These are phyloP conservation scores for Helicocarpus griseus DNA, from an alignment of 2,329 filamentous ascomycete genomes.

Conservation along the genomic window DNA sequence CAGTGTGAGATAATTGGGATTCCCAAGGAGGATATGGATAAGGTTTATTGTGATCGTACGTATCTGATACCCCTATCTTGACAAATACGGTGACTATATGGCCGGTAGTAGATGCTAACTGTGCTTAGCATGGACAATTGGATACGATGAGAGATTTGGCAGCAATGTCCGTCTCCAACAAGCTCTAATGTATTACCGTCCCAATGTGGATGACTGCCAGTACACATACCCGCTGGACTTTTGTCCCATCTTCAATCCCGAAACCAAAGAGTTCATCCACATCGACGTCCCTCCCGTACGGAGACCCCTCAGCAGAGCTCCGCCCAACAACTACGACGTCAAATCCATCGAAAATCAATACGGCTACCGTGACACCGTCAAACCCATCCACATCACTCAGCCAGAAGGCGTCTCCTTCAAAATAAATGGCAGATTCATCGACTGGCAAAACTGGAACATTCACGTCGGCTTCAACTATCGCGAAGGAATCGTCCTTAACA, in stretches of 20 bases:
- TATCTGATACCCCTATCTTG: slow-evolving; percentile 16
- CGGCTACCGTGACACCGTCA: slow-evolving; percentile 69
- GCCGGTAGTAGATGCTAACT: neutral
- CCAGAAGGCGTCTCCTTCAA: slow-evolving; percentile 83
- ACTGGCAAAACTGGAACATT: slow-evolving; percentile 90
- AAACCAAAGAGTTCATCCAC: slow-evolving; percentile 66
- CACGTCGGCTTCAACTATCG: slow-evolving; percentile 93
- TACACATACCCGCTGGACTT: slow-evolving; percentile 90
- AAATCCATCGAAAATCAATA: slow-evolving; percentile 61
- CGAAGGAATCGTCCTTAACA: slow-evolving; percentile 81
- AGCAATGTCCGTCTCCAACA: slow-evolving; percentile 72
- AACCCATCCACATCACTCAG: slow-evolving; percentile 80
- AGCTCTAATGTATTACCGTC: slow-evolving; percentile 91
- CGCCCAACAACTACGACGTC: slow-evolving; percentile 71
- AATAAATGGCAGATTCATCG: slow-evolving; percentile 61
- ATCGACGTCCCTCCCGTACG: slow-evolving; percentile 76
- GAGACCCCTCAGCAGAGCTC: slow-evolving; percentile 60
- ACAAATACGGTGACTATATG: too few relatives aligned
- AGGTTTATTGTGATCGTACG: slow-evolving; percentile 83
- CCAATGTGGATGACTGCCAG: slow-evolving; percentile 74
- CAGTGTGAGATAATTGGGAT: slow-evolving; percentile 80
- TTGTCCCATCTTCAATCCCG: slow-evolving; percentile 80
- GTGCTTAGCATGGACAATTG: slow-evolving; percentile 72
- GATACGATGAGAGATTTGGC: slow-evolving; percentile 84
- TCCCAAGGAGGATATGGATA: slow-evolving; percentile 75